Base-by-base conservation (phyloP, 1,284 basidiomycete genomes). In the Phlebopus sp. region DNA sequence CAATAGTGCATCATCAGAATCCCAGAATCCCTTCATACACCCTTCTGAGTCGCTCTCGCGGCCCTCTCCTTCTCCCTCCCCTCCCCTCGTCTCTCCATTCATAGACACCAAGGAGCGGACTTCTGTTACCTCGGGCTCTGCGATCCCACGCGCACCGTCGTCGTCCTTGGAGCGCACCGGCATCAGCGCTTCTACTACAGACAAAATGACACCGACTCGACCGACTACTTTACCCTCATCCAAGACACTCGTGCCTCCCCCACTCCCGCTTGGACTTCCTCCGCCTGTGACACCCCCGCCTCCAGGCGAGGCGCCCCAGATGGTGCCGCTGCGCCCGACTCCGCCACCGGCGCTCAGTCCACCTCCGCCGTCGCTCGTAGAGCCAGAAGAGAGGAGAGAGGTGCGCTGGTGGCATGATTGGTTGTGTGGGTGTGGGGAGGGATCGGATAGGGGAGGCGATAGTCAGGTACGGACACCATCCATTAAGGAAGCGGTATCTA, bases 401-500 rank as follows among this genome's bases (percentile, higher is more conserved):
- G 68, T 72, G 19, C 70, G 77, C 50, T 90, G 86, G 86, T 90
- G 86, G 86, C 86, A 88, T 58, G 87, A 90, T 44, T 87, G 85
- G 85, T 63, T 90, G 52, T 90, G 87, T 62, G 86, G 87, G 8
- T 88, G 85, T 55, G 71, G 78, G 17, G 86, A 88, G 59, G 81
- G 81, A 7, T 68, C 76, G 7, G 82, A 86, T 63, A 73, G 84
- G 21, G 82, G 80, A 44, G 84, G 84, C 10, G 81, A 88, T 46
- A 66, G 77, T 53, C 87, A 90, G 76, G 86, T 84, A 57, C 44
- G 75, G 64, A 30, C 32, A 15, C 38, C 44, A 45, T 18, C n/a
- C 42, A 31, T 13, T 25, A 34, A 47, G 14, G 38, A 21, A 36
- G 27, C 32, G 18, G 2, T 7, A n/a, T n/a, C 25, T 15, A 19